Base-by-base conservation (phyloP, 108 stramenopile genomes). In the Craspedostauros australis region DNA sequence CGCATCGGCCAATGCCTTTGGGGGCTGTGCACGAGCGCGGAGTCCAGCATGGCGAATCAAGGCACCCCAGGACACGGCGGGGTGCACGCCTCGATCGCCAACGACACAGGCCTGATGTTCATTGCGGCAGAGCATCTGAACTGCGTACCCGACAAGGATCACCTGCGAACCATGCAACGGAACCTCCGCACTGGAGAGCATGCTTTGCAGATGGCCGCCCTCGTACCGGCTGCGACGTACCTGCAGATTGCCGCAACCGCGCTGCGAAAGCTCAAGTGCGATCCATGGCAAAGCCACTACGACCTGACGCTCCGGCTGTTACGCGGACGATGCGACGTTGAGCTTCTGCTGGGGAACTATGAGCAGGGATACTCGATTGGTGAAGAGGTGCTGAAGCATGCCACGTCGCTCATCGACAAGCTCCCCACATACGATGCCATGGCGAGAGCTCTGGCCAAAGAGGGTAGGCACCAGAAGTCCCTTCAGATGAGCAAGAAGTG, bases 51-150 rank as follows among this genome's bases (percentile, higher is more conserved):
- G n/a, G n/a, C n/a, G n/a, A n/a, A n/a, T n/a, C n/a, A n/a, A n/a
- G n/a, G n/a, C n/a, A n/a, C n/a, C n/a, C n/a, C n/a, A n/a, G n/a
- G n/a, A n/a, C n/a, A n/a, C n/a, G n/a, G n/a, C n/a, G n/a, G n/a
- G n/a, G n/a, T n/a, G n/a, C n/a, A n/a, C n/a, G n/a, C n/a, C n/a
- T n/a, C n/a, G n/a, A n/a, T n/a, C n/a, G n/a, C n/a, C n/a, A n/a
- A n/a, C n/a, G n/a, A n/a, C n/a, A n/a, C n/a, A n/a, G 60, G 67
- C 59, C 60, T 68, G 67, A 26, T 68, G 0, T 68, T 55, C 61
- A 54, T 49, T 11, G 67, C 67, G 4, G 52, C 67, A 3, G 67
- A 61, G 24, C 57, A 55, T 23, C 37, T 68, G 14, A 68, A 68
- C 34, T n/a, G n/a, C n/a, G n/a, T n/a, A n/a, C n/a, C n/a, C n/a